phyloP scores from a whole-genome alignment of 352 stramenopile species.

The Globisporangium paddicum region DNA sequence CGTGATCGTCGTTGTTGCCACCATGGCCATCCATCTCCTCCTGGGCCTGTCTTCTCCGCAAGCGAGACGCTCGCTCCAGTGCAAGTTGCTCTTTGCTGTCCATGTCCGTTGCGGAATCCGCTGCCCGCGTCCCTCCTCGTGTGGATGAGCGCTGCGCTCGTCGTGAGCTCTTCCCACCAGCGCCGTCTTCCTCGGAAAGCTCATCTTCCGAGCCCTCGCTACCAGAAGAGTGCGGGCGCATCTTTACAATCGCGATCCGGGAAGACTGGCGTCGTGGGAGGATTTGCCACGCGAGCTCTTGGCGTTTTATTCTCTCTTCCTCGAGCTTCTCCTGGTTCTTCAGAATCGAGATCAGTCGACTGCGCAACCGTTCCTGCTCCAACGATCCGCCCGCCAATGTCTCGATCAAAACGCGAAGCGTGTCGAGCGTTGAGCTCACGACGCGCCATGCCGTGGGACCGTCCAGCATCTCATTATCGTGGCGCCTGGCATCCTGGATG shows the following conservation, averaged over 20 bases:
- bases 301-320: constrained; percentile 55
- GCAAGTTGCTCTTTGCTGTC: constrained; percentile 28
- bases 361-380: constrained; percentile 69
- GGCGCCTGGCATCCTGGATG: constrained; percentile 30
- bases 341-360: constrained; percentile 70
- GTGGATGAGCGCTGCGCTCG: not conserved
- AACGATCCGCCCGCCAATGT: constrained; percentile 57
- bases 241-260: constrained; percentile 72
- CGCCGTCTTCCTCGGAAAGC: constrained; percentile 22
- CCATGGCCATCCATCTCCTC: constrained; percentile 41
- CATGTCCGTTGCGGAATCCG: not conserved
- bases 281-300: constrained; percentile 70
- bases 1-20: constrained; percentile 27
- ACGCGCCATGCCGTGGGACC: constrained; percentile 62
- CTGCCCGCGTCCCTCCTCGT: constrained; percentile 8
- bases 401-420: constrained; percentile 48
- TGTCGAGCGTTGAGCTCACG: constrained; percentile 62
- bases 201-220: constrained; percentile 35
- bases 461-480: constrained; percentile 30
- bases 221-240: constrained; percentile 57
- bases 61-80: constrained; percentile 61
- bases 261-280: constrained; percentile 79
- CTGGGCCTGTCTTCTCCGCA: constrained; percentile 43
- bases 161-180: not conserved
- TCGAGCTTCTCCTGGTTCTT: constrained; percentile 76